A percentile compares a stretch with the other conserved stretches of the same genome.
phyloP scores from a whole-genome alignment of 169 alveolate species.

The Cryptosporidium tyzzeri region DNA sequence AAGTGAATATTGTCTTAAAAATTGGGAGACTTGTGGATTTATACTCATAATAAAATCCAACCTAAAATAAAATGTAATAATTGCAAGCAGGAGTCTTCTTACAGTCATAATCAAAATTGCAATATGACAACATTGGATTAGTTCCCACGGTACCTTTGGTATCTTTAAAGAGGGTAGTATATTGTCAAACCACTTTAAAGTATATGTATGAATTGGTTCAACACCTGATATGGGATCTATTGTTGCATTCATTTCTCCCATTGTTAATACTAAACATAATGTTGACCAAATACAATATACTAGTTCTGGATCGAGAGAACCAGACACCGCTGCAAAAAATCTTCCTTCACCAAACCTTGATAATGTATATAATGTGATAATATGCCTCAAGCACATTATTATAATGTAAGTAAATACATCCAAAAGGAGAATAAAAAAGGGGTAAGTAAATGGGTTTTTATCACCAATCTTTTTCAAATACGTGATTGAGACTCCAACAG shows the following conservation, averaged over 20 bases:
- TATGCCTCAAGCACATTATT: slow-evolving; percentile 59
- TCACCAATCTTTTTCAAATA: slow-evolving; percentile 48
- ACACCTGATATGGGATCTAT: not conserved
- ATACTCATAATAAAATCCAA: slow-evolving; percentile 71
- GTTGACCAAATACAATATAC: slow-evolving; percentile 73
- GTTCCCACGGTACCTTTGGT: slow-evolving; percentile 74
- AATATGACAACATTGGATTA: slow-evolving; percentile 58
- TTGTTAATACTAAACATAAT: slow-evolving; percentile 33
- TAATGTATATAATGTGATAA: slow-evolving; percentile 41
- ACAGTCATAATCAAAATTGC: slow-evolving; percentile 65
- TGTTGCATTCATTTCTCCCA: slow-evolving; percentile 16
- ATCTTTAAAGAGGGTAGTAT: slow-evolving; percentile 26
- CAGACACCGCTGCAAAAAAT: slow-evolving; percentile 74
- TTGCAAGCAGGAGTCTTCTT: slow-evolving; percentile 47
- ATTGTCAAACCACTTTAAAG: slow-evolving; percentile 37
- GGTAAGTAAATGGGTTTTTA: slow-evolving; percentile 61
- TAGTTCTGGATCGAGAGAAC: slow-evolving; percentile 69
- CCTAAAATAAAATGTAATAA: slow-evolving; percentile 67
- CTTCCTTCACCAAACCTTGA: slow-evolving; percentile 68
- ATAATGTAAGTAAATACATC: slow-evolving; percentile 44
- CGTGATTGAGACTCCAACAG: slow-evolving; percentile 27
- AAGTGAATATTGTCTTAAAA: slow-evolving; percentile 47
- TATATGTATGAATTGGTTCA: slow-evolving; percentile 25
- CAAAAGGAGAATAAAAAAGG: slow-evolving; percentile 20
- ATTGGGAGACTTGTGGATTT: slow-evolving; percentile 60